These are phyloP conservation scores for Perkinsus marinus DNA, from an alignment of 169 alveolate genomes.

Conservation along the genomic window DNA sequence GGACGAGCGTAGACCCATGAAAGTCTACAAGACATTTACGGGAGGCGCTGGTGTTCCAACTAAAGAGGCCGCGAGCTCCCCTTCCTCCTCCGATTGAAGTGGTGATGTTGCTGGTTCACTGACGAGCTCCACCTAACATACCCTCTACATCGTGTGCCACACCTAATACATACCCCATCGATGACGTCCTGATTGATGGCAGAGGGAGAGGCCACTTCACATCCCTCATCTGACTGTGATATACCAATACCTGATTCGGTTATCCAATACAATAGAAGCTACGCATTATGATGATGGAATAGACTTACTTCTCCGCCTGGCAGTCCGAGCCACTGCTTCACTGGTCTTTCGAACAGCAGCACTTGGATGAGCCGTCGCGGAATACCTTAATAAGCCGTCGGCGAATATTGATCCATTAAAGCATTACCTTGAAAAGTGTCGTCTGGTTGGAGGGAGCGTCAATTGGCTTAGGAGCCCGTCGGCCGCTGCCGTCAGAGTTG, in stretches of 20 bases:
- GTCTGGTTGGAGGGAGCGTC: not conserved
- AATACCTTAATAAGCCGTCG: not conserved
- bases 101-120: not conserved
- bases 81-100: not conserved
- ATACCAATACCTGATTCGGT: not conserved
- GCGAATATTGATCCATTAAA: not conserved
- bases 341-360: not conserved
- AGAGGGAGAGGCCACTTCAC: not conserved
- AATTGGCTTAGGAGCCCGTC: not conserved
- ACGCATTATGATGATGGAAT: not conserved
- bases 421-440: not conserved
- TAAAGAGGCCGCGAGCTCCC: not conserved
- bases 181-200: not conserved
- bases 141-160: not conserved
- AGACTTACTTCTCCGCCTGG: not conserved
- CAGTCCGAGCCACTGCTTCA: not conserved
- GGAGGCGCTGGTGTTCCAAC: not conserved
- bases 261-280: not conserved
- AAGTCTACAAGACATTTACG: not conserved
- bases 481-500: not conserved
- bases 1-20: not conserved
- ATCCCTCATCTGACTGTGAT: not conserved
- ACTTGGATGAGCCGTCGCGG: not conserved
- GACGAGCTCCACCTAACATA: not conserved
- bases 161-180: not conserved